Evolutionary conservation across 148 eudicot species (phyloP).

Genomic region (Suaeda aralocaspica): DNA sequence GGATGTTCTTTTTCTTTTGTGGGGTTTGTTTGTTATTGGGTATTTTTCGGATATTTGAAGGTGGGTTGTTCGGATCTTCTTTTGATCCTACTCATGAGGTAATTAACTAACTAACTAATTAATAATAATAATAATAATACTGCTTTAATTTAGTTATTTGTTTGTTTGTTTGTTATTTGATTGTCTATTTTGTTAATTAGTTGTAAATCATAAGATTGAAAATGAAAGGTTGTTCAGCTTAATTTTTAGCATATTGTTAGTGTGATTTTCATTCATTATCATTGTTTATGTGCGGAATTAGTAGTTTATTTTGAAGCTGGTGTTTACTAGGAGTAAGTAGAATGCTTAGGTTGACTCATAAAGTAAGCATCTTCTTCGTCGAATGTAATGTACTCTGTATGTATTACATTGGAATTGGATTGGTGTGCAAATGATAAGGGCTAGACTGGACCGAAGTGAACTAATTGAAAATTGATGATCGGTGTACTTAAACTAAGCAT

Average conservation of each 20-base stretch:
- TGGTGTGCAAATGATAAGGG: background rate
- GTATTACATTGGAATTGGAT: no score
- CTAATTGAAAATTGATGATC: background rate
- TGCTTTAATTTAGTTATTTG: background rate
- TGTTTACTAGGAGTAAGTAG: no score
- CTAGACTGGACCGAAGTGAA: no score
- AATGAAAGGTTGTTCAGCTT: background rate
- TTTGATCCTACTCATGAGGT: conserved; percentile 50
- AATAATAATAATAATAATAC: no score
- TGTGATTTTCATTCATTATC: background rate
- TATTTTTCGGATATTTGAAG: conserved; percentile 54
- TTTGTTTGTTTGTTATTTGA: background rate
- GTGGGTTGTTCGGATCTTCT: conserved; percentile 63
- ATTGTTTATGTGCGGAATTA: background rate
- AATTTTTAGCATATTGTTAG: background rate
- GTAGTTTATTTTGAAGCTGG: no score
- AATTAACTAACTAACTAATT: background rate
- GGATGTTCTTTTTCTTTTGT: conserved; percentile 74
- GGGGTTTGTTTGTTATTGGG: conserved; percentile 75
- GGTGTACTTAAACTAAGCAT: background rate
- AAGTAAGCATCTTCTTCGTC: background rate
- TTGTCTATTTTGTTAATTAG: background rate
- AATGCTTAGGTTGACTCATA: background rate
- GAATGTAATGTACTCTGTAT: no score
- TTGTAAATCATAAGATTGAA: background rate